A percentile compares a stretch with the other conserved stretches of the same genome.
Evolutionary conservation across 164 flowering plant genomes (phyloP).

Genomic region (Tetracentron sinense): DNA sequence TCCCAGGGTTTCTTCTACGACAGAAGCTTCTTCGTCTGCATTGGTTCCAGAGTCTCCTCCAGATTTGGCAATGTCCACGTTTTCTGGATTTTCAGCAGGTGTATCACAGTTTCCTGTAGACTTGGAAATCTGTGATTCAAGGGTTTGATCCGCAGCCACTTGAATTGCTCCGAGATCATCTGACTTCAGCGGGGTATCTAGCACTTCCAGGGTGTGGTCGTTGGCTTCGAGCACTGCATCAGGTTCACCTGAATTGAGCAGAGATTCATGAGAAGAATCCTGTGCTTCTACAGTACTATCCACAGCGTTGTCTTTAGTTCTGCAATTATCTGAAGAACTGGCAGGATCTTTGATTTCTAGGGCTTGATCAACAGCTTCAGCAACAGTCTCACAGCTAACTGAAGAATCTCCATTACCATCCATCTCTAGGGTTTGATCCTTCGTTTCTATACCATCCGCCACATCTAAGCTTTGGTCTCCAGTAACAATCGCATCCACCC

Average conservation of each 20-base stretch:
- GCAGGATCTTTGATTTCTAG: not conserved
- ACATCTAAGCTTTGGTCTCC: constrained; percentile 3
- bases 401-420: not conserved
- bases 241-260: not conserved
- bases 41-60: not conserved
- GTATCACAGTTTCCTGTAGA: not conserved
- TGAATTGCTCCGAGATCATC: not conserved
- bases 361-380: not conserved
- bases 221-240: too few species aligned
- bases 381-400: not conserved
- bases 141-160: not conserved
- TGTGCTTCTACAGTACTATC: constrained; percentile 1
- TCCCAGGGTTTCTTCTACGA: not conserved
- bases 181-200: not conserved
- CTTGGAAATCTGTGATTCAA: not conserved
- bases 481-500: constrained; percentile 32
- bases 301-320: not conserved
- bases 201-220: not conserved
- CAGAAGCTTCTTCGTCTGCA: not conserved
- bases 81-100: not conserved
- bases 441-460: constrained; percentile 2
- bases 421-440: not conserved
- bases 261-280: not conserved
- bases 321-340: not conserved
- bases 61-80: not conserved